phyloP scores from a whole-genome alignment of 306 rosid species.

The Cicer pinnatifidum region DNA sequence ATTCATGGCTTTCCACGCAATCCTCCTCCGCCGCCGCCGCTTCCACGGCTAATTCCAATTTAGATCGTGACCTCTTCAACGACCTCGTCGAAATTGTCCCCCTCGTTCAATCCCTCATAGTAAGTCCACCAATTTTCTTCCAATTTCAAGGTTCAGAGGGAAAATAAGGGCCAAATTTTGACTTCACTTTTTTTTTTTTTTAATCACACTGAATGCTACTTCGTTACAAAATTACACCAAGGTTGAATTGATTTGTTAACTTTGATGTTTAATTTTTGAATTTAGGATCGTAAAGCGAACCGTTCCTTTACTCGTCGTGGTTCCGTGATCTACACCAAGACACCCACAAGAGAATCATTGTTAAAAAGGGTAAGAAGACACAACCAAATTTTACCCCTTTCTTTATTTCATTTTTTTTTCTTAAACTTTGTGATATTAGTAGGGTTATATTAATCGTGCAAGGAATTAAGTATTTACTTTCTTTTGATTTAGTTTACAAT shows the following conservation, averaged over 20 bases:
- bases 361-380: constrained; percentile 60
- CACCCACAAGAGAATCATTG: constrained; percentile 82
- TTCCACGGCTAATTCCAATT: constrained; percentile 50
- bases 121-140: background rate
- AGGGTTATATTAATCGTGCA: background rate
- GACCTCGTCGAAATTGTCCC: constrained; percentile 91
- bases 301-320: constrained; percentile 89
- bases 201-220: too few relatives aligned
- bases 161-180: background rate
- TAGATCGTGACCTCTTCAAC: constrained; percentile 84
- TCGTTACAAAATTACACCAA: too few relatives aligned
- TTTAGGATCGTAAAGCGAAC: constrained; percentile 83
- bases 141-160: background rate
- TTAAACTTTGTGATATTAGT: background rate
- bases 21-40: constrained; percentile 47
- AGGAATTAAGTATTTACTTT: constrained; percentile 7
- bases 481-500: constrained; percentile 12
- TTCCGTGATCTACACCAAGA: constrained; percentile 86
- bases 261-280: constrained; percentile 17
- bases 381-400: background rate
- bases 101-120: constrained; percentile 82
- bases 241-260: background rate
- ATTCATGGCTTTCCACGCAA: constrained; percentile 77
- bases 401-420: background rate
- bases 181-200: background rate